These are phyloP conservation scores for Mycena epipterygia DNA, from an alignment of 768 basidiomycete genomes.

Conservation along the genomic window DNA sequence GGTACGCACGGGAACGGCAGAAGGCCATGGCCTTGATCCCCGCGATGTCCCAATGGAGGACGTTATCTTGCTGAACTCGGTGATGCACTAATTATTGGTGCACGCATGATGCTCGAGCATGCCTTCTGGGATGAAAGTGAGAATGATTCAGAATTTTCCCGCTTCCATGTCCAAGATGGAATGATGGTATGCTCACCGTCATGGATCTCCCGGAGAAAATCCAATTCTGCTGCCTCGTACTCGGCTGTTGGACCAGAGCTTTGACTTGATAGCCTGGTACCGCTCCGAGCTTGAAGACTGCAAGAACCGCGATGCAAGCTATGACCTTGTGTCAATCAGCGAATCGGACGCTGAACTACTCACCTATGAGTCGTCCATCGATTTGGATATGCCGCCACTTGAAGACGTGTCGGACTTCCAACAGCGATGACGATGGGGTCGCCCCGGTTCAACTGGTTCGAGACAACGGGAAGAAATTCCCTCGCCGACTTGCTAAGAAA, in stretches of 20 bases:
- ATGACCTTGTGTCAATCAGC: no score
- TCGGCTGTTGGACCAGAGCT: no score
- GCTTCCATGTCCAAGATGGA: no score
- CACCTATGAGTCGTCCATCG: not conserved
- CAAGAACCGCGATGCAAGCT: no score
- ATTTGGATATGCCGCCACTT: not conserved
- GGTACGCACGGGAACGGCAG: not conserved
- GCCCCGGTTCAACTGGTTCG: no score
- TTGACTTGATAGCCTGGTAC: no score
- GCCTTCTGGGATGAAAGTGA: not conserved
- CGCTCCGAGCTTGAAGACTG: no score
- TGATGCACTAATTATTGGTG: not conserved
- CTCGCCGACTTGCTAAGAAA: not conserved
- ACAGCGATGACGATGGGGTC: no score
- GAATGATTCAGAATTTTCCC: no score
- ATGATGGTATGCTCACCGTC: not conserved
- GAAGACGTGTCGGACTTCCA: not conserved
- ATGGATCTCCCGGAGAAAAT: no score
- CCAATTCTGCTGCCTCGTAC: not conserved
- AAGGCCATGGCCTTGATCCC: not conserved
- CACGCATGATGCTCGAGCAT: not conserved
- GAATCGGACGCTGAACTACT: no score
- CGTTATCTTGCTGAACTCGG: not conserved
- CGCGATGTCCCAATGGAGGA: not conserved
- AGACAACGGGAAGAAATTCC: no score